These are phyloP conservation scores for Solanum chiquidenum DNA, from an alignment of 257 asterid species.

Conservation along the genomic window DNA sequence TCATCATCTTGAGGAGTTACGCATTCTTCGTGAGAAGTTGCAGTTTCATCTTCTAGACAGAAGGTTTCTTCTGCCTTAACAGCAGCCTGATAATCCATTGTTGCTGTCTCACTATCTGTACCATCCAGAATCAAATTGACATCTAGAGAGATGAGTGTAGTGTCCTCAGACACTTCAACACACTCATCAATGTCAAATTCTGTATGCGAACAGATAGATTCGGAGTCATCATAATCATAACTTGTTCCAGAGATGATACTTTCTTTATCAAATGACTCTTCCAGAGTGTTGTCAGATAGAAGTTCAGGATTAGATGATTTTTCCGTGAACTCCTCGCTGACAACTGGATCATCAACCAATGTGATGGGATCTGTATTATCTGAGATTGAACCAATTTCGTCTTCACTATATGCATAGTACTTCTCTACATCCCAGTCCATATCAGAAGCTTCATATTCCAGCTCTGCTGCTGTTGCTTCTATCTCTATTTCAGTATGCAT, in stretches of 20 bases:
- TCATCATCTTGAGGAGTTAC: not conserved
- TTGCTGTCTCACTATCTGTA: not conserved
- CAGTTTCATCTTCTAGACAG: not conserved
- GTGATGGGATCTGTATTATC: not conserved
- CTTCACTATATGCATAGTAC: slow-evolving; percentile 1
- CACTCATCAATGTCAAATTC: slow-evolving; percentile 5
- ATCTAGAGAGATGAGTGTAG: not conserved
- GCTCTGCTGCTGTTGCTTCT: slow-evolving; percentile 5
- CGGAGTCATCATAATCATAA: not conserved
- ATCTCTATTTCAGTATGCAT: not conserved
- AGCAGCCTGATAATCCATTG: not conserved
- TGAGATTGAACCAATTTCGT: not conserved
- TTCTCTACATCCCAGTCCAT: slow-evolving; percentile 43
- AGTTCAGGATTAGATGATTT: slow-evolving; percentile 4
- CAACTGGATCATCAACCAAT: not conserved
- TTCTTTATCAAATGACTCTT: slow-evolving; percentile 24
- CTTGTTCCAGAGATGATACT: slow-evolving; percentile 19
- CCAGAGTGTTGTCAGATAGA: slow-evolving; percentile 15
- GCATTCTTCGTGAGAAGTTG: not conserved
- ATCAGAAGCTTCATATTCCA: slow-evolving; percentile 31
- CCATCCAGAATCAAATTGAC: not conserved
- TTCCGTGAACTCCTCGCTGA: not conserved
- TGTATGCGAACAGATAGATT: slow-evolving; percentile 1
- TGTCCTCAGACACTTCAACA: not conserved
- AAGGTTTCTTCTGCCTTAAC: not conserved